Percentiles rank a stretch among this genome's conserved stretches.
Conservation (phyloP, 106 monocot genomes). For the Hemerocallis citrina region DNA sequence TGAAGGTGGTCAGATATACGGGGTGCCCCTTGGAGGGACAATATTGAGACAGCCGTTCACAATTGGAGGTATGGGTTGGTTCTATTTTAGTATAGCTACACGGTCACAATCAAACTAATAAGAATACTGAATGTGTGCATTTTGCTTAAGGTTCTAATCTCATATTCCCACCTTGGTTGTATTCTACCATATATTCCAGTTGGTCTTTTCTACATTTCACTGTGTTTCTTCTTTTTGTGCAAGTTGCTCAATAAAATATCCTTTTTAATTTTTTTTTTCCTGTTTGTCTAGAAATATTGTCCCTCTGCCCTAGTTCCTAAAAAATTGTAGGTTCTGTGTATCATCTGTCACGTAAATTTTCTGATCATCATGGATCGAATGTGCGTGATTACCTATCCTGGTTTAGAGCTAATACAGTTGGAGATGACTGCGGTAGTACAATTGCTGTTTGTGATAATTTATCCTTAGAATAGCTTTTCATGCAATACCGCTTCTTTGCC, state of each 20-base stretch:
- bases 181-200: no score
- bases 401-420: neutral
- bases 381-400: neutral
- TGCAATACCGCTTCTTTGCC: neutral
- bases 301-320: neutral
- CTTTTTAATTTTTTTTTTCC: neutral
- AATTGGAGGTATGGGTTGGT: conserved; percentile 91
- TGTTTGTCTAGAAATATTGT: neutral
- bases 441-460: neutral
- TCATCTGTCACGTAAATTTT: neutral
- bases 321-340: neutral
- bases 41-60: conserved; percentile 79
- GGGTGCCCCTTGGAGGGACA: conserved; percentile 92
- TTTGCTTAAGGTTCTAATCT: neutral
- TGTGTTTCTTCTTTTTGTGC: neutral
- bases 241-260: neutral
- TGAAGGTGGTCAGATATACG: conserved; percentile 93
- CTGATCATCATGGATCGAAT: neutral
- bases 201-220: neutral
- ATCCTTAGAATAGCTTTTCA: neutral
- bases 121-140: neutral
- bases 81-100: neutral
- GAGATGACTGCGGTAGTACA: no score
- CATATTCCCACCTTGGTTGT: no score
- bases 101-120: neutral